Conservation (phyloP, 1,139 yeast genomes). For the Yamadazyma jaroonii region DNA sequence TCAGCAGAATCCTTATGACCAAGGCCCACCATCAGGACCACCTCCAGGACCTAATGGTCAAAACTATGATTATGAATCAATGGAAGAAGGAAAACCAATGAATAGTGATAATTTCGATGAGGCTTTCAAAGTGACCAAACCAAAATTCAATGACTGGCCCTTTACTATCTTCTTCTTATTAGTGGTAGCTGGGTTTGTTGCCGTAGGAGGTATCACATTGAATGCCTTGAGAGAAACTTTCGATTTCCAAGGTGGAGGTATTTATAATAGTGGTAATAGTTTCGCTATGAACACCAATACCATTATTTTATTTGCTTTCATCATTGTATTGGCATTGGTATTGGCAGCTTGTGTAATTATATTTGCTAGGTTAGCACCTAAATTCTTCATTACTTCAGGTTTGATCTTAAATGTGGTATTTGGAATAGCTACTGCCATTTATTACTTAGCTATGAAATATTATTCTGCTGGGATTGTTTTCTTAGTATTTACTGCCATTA, state of each 20-base stretch:
- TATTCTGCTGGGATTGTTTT: constrained; percentile 81
- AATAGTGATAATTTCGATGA: constrained; percentile 51
- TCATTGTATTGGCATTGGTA: constrained; percentile 59
- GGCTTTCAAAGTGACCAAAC: constrained; percentile 64
- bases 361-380: constrained; percentile 64
- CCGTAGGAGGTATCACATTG: constrained; percentile 66
- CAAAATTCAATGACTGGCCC: constrained; percentile 70
- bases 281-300: constrained; percentile 75
- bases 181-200: constrained; percentile 67
- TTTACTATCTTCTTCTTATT: constrained; percentile 62
- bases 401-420: constrained; percentile 63
- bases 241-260: constrained; percentile 60
- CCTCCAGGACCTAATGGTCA: not conserved
- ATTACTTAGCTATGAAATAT: constrained; percentile 60
- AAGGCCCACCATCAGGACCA: constrained; percentile 1
- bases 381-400: constrained; percentile 66
- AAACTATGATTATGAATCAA: constrained; percentile 23
- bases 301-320: constrained; percentile 65
- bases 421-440: constrained; percentile 75
- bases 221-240: constrained; percentile 58
- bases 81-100: constrained; percentile 31
- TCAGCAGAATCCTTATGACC: not conserved
- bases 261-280: constrained; percentile 48
- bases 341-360: constrained; percentile 55
- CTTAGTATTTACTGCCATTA: constrained; percentile 57